phyloP scores from a whole-genome alignment of 306 rosid genomes.

The Cotoneaster glaucophyllus region DNA sequence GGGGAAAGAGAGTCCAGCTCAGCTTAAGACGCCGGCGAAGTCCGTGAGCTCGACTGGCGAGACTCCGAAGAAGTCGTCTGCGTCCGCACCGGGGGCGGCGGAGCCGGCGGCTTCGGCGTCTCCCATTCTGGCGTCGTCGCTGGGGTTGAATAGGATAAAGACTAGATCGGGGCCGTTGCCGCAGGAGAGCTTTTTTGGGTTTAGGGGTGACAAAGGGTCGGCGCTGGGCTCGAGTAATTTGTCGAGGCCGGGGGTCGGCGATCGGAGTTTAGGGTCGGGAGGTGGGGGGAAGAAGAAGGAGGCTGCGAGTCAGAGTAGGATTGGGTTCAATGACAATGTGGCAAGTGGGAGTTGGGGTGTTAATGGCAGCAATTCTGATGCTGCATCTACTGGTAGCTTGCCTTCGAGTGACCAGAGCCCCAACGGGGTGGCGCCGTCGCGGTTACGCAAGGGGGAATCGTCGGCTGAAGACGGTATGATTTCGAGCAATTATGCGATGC shows the following conservation, averaged over 20 bases:
- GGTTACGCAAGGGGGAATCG: constrained; percentile 62
- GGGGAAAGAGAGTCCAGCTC: constrained; percentile 35
- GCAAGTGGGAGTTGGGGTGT: constrained; percentile 37
- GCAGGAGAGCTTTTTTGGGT: constrained; percentile 92
- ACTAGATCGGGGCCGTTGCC: constrained; percentile 99
- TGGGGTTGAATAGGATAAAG: constrained; percentile 83
- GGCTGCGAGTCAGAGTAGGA: constrained; percentile 22
- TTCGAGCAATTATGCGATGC: background rate
- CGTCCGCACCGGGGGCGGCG: background rate
- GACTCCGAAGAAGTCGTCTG: constrained; percentile 29
- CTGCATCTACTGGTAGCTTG: constrained; percentile 45
- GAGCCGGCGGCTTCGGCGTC: constrained; percentile 47
- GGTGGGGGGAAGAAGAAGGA: constrained; percentile 56
- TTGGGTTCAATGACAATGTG: constrained; percentile 46
- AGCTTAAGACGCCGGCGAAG: constrained; percentile 27
- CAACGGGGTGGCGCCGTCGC: constrained; percentile 44
- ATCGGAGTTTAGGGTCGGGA: constrained; percentile 19
- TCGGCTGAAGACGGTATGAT: constrained; percentile 58
- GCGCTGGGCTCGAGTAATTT: constrained; percentile 59
- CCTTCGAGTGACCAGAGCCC: constrained; percentile 66
- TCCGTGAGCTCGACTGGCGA: background rate
- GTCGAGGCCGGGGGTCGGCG: constrained; percentile 34
- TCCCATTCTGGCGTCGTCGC: constrained; percentile 89
- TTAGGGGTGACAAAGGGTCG: constrained; percentile 57
- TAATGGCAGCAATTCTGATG: constrained; percentile 51